Evolutionary conservation across 202 grass and related monocot species (phyloP).

Genomic region (Hordeum pubiflorum): DNA sequence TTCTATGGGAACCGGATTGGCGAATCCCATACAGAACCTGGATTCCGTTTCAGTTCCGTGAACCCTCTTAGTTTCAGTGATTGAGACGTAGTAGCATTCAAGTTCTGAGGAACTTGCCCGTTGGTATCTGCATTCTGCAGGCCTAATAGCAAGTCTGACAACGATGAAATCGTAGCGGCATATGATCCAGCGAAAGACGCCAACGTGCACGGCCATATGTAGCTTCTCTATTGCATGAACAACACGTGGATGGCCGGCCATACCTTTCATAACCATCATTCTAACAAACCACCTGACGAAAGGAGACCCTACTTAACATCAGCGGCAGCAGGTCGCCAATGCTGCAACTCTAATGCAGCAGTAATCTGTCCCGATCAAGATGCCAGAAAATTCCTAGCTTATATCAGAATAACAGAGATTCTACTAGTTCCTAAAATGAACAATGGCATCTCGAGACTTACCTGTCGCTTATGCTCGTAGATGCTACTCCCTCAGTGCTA

Average conservation of each 20-base stretch:
- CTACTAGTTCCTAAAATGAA: neutral
- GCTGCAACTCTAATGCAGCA: too few relatives aligned
- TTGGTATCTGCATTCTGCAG: neutral
- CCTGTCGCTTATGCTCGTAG: neutral
- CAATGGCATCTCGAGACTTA: neutral
- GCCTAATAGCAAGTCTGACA: neutral
- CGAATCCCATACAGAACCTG: neutral
- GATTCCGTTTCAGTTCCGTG: neutral
- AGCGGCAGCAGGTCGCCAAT: neutral
- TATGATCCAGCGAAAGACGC: neutral
- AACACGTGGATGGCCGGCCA: neutral
- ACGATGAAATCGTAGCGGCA: neutral
- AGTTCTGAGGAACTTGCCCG: neutral
- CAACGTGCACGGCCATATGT: neutral
- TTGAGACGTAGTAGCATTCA: neutral
- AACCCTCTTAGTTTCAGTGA: neutral
- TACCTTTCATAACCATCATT: neutral
- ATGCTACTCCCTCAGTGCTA: neutral
- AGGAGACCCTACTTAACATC: neutral
- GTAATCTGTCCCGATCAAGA: too few relatives aligned
- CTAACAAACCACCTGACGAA: neutral
- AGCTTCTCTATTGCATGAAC: neutral
- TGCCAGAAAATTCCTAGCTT: neutral
- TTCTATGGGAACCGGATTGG: neutral
- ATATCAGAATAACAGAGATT: neutral